A percentile compares a stretch with the other conserved stretches of the same genome.
Conservation (phyloP, 345 rosid genomes). For the Bretschneidera sinensis region DNA sequence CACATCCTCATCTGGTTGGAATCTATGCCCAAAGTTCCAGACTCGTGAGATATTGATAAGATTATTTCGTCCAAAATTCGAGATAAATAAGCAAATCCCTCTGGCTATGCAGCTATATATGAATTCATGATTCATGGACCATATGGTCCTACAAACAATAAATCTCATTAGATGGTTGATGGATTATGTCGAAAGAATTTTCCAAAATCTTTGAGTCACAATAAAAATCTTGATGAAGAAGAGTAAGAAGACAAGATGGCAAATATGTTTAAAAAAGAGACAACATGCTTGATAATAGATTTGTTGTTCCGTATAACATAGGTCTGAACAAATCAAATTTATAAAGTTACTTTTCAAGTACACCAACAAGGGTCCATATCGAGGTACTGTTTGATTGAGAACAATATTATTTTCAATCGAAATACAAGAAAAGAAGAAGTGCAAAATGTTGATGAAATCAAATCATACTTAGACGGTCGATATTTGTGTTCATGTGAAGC, state of each 20-base stretch:
- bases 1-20: not conserved
- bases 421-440: too few species aligned
- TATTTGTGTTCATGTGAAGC: slow-evolving; percentile 13
- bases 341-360: slow-evolving; percentile 9
- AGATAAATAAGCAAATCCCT: not conserved
- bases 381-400: slow-evolving; percentile 3
- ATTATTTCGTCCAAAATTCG: not conserved
- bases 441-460: not conserved
- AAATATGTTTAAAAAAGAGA: not conserved
- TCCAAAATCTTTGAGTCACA: not conserved
- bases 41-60: not conserved
- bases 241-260: not conserved
- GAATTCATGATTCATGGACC: slow-evolving; percentile 6
- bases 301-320: not conserved
- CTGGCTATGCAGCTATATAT: too few species aligned
- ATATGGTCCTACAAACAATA: not conserved
- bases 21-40: not conserved
- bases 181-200: not conserved
- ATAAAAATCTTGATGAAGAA: not conserved
- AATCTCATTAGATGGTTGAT: not conserved
- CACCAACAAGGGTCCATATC: not conserved
- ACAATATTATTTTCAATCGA: slow-evolving; percentile 5
- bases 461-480: not conserved
- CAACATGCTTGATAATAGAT: not conserved
- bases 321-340: not conserved